Conservation (phyloP, 345 rosid genomes). For the Chamaenerion angustifolium region DNA sequence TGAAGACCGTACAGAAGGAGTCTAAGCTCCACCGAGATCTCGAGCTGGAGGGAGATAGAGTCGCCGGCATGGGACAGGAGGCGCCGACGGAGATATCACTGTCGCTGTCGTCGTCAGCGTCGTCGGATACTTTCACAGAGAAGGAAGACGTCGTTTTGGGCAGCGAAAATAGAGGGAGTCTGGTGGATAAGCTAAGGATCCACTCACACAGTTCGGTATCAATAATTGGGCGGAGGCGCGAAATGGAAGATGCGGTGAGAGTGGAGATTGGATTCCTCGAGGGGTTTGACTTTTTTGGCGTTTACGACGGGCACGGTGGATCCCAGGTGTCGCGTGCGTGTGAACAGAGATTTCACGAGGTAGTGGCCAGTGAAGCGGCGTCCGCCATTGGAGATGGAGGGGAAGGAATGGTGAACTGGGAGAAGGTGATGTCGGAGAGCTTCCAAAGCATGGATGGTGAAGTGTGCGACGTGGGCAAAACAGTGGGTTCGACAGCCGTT, state of each 20-base stretch:
- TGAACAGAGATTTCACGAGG: constrained; percentile 33
- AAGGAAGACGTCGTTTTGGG: neutral
- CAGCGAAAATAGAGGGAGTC: neutral
- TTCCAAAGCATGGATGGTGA: constrained; percentile 22
- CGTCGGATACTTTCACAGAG: neutral
- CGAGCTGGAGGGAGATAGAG: too few relatives aligned
- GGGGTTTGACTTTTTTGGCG: constrained; percentile 7
- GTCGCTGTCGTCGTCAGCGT: constrained; percentile 1
- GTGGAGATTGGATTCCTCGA: constrained; percentile 29
- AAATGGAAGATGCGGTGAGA: constrained; percentile 56
- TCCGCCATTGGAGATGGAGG: constrained; percentile 11
- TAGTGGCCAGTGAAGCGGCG: neutral
- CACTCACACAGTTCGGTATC: constrained; percentile 32
- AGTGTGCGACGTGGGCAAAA: constrained; percentile 13
- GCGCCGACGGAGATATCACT: constrained; percentile 8
- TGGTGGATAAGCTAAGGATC: neutral
- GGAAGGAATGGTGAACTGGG: constrained; percentile 3
- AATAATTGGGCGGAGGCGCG: constrained; percentile 47
- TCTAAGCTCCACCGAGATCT: neutral
- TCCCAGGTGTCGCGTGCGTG: constrained; percentile 50
- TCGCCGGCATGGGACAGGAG: neutral
- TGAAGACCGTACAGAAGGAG: neutral
- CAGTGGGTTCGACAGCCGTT: constrained; percentile 34
- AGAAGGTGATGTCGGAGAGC: constrained; percentile 2
- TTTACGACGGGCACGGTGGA: constrained; percentile 63